Conservation (phyloP, 2,329 filamentous ascomycete genomes). For the Verticillium longisporum region DNA sequence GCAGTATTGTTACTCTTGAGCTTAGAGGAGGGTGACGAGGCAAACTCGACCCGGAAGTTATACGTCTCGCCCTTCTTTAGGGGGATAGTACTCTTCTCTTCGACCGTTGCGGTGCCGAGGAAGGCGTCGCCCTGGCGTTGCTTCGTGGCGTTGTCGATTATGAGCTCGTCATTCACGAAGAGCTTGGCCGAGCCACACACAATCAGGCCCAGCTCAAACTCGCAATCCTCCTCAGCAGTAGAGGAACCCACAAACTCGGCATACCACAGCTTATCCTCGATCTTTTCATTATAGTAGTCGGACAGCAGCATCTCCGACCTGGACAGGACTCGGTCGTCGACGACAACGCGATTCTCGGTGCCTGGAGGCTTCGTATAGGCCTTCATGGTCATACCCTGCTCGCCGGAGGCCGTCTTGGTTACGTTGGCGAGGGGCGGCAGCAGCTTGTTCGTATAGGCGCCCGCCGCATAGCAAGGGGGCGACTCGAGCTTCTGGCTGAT, state of each 20-base stretch:
- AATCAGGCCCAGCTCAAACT: slow-evolving; percentile 55
- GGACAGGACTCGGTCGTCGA: slow-evolving; percentile 43
- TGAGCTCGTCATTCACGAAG: slow-evolving; percentile 51
- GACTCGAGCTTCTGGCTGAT: slow-evolving; percentile 48
- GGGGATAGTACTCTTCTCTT: slow-evolving; percentile 50
- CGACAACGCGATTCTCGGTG: slow-evolving; percentile 34
- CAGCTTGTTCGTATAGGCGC: slow-evolving; percentile 58
- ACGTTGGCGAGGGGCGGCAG: slow-evolving; percentile 50
- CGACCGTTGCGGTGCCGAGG: slow-evolving; percentile 57
- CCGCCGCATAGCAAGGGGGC: slow-evolving; percentile 45
- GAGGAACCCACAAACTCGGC: slow-evolving; percentile 55
- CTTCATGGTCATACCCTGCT: slow-evolving; percentile 53
- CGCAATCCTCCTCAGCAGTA: slow-evolving; percentile 38
- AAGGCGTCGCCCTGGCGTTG: slow-evolving; percentile 56
- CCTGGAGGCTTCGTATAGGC: slow-evolving; percentile 55
- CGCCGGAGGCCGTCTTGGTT: slow-evolving; percentile 43
- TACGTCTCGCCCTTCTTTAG: slow-evolving; percentile 54
- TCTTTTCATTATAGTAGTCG: slow-evolving; percentile 45
- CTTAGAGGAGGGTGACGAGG: slow-evolving; percentile 49
- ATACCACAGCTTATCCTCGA: slow-evolving; percentile 48
- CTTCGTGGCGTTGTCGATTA: slow-evolving; percentile 59
- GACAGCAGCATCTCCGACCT: slow-evolving; percentile 44
- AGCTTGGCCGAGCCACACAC: slow-evolving; percentile 58
- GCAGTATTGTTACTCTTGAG: slow-evolving; percentile 38
- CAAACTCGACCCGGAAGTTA: slow-evolving; percentile 50